Conservation (phyloP, 2,329 filamentous ascomycete genomes). For the Furcasterigmium sp. region DNA sequence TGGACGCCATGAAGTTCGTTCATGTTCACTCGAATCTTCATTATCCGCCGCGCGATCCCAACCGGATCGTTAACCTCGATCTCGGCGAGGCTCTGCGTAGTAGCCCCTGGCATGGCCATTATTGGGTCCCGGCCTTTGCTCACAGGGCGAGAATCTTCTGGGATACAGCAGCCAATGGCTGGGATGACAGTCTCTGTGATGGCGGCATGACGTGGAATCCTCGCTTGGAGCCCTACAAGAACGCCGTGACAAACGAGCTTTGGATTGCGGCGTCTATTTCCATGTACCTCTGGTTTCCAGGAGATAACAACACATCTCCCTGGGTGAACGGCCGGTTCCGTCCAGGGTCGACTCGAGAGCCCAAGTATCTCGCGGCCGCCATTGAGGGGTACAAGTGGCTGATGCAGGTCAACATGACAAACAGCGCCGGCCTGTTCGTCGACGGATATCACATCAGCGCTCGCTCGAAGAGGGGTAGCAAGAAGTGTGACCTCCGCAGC, state of each 20-base stretch:
- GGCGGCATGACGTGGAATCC: slow-evolving; percentile 94
- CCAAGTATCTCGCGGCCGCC: slow-evolving; percentile 66
- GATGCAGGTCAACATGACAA: slow-evolving; percentile 72
- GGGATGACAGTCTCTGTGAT: slow-evolving; percentile 74
- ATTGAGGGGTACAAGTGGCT: slow-evolving; percentile 80
- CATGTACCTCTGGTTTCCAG: slow-evolving; percentile 89
- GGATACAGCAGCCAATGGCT: slow-evolving; percentile 71
- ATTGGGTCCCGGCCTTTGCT: slow-evolving; percentile 72
- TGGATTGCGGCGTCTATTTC: slow-evolving; percentile 78
- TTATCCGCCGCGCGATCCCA: slow-evolving; percentile 32
- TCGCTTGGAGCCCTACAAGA: slow-evolving; percentile 78
- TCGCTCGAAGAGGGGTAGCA: slow-evolving; percentile 57
- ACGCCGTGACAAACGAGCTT: slow-evolving; percentile 91
- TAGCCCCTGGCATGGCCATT: slow-evolving; percentile 67
- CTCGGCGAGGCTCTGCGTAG: slow-evolving; percentile 27
- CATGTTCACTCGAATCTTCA: slow-evolving; percentile 61
- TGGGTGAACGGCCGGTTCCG: slow-evolving; percentile 37
- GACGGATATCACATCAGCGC: slow-evolving; percentile 85
- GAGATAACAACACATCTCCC: slow-evolving; percentile 68
- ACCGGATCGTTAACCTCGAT: slow-evolving; percentile 15
- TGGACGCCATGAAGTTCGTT: slow-evolving; percentile 76
- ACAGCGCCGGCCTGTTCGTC: slow-evolving; percentile 66
- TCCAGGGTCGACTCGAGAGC: slow-evolving; percentile 39
- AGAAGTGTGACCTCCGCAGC: slow-evolving; percentile 73
- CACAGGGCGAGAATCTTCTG: slow-evolving; percentile 83